A percentile compares a stretch with the other conserved stretches of the same genome.
Conservation (phyloP, 73 alveolate species). For the Urostyla sp. region DNA sequence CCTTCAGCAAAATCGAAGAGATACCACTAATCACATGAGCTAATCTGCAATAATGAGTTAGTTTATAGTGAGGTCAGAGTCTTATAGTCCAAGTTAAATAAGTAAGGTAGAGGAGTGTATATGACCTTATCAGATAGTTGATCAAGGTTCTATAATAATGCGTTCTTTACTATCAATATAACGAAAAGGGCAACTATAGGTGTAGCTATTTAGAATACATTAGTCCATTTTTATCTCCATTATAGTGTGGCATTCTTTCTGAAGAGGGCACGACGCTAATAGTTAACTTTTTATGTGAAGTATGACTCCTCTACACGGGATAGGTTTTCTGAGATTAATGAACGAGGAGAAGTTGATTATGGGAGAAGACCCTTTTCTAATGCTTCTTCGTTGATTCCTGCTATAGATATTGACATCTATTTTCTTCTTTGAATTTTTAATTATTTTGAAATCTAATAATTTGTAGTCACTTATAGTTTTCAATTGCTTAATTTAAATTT, state of each 20-base stretch:
- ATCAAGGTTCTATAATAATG: conserved; percentile 58
- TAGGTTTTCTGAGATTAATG: too few relatives aligned
- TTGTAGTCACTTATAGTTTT: too few relatives aligned
- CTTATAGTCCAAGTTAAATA: conserved; percentile 25
- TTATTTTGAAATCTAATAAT: too few relatives aligned
- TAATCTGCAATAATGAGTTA: conserved; percentile 49
- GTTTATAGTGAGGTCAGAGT: conserved; percentile 61
- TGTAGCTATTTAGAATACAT: conserved; percentile 79
- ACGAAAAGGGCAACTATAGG: conserved; percentile 89
- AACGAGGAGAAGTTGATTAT: too few relatives aligned
- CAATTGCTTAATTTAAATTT: too few relatives aligned
- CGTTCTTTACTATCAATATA: conserved; percentile 78
- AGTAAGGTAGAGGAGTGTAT: conserved; percentile 61
- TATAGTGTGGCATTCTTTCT: conserved; percentile 74
- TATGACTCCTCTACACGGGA: conserved; percentile 50
- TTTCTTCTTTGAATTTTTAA: too few relatives aligned
- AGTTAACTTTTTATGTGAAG: conserved; percentile 37
- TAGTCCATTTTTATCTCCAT: conserved; percentile 82
- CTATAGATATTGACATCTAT: too few relatives aligned
- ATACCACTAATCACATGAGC: conserved; percentile 89
- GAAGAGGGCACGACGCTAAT: conserved; percentile 76
- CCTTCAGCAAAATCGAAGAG: conserved; percentile 27
- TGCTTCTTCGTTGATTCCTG: too few relatives aligned
- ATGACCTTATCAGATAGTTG: conserved; percentile 76
- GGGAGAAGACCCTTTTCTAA: too few relatives aligned